These are phyloP conservation scores for Pisolithus orientalis DNA, from an alignment of 768 basidiomycete genomes.

Conservation along the genomic window DNA sequence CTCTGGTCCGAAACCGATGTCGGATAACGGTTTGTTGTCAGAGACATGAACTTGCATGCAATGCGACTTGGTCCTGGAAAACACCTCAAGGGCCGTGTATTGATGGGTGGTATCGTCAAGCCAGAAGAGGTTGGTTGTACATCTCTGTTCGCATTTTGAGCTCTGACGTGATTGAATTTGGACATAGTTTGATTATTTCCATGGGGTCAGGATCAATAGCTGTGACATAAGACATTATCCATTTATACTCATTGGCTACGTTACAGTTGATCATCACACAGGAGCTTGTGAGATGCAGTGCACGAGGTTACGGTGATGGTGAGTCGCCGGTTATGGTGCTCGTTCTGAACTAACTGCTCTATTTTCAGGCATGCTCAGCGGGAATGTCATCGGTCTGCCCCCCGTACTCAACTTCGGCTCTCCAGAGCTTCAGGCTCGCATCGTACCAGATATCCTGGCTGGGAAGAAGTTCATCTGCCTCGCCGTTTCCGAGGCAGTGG, in stretches of 20 bases:
- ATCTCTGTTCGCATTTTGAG: conserved; percentile 1
- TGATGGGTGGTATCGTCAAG: conserved; percentile 69
- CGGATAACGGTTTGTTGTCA: conserved; percentile 14
- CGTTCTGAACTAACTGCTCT: neutral
- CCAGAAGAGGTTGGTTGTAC: conserved; percentile 56
- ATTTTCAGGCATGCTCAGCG: conserved; percentile 38
- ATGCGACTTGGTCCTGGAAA: conserved; percentile 92
- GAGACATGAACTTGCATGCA: conserved; percentile 69
- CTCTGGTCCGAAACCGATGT: neutral
- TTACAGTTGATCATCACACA: conserved; percentile 54
- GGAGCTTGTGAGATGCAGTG: conserved; percentile 49
- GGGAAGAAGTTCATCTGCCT: conserved; percentile 71
- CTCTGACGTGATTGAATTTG: conserved; percentile 12
- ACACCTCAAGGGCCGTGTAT: conserved; percentile 68
- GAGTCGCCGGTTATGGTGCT: neutral
- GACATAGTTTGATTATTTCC: conserved; percentile 60
- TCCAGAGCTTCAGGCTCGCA: conserved; percentile 42
- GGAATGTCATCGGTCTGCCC: conserved; percentile 64
- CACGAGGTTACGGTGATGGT: conserved; percentile 68
- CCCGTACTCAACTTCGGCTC: conserved; percentile 66
- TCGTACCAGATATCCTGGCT: conserved; percentile 45
- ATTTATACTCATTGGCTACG: neutral
- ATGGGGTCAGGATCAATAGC: conserved; percentile 44
- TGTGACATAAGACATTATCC: neutral
- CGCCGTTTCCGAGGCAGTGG: conserved; percentile 73